A percentile compares a stretch with the other conserved stretches of the same genome.
Evolutionary conservation across 106 monocot species (phyloP).

Genomic region (Apostasia shenzhenica): DNA sequence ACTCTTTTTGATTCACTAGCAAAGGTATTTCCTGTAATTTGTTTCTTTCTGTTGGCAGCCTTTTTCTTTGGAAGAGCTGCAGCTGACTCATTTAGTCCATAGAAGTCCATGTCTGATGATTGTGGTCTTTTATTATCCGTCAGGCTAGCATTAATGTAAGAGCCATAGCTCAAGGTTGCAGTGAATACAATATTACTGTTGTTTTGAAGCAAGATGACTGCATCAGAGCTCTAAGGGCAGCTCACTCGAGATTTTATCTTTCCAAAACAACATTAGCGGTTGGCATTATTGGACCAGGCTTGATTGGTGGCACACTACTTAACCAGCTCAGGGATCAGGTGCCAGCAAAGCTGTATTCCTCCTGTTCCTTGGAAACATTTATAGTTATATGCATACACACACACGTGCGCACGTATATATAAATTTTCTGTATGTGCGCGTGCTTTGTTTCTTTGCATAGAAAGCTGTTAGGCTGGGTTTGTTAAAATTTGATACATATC

Average conservation of each 20-base stretch:
- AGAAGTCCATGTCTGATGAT: background rate
- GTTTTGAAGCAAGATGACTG: conserved; percentile 91
- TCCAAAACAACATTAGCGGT: conserved; percentile 89
- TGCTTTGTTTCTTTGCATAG: no score
- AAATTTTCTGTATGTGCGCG: no score
- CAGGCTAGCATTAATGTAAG: conserved; percentile 94
- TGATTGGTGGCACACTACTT: conserved; percentile 86
- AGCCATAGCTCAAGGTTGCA: conserved; percentile 98
- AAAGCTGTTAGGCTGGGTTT: no score
- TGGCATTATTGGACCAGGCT: conserved; percentile 93
- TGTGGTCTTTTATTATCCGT: conserved; percentile 11
- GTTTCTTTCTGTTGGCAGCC: background rate
- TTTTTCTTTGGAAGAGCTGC: background rate
- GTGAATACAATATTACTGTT: conserved; percentile 96
- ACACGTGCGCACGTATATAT: no score
- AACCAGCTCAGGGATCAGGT: conserved; percentile 98
- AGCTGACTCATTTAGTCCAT: background rate
- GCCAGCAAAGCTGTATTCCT: background rate
- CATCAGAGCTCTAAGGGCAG: conserved; percentile 74
- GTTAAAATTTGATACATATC: no score
- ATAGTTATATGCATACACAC: no score
- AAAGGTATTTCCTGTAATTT: conserved; percentile 45
- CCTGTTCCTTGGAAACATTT: background rate
- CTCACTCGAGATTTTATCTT: conserved; percentile 92
- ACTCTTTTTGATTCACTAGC: conserved; percentile 98